Conservation (phyloP, 768 basidiomycete genomes). For the Amanita pseudoporphyria region DNA sequence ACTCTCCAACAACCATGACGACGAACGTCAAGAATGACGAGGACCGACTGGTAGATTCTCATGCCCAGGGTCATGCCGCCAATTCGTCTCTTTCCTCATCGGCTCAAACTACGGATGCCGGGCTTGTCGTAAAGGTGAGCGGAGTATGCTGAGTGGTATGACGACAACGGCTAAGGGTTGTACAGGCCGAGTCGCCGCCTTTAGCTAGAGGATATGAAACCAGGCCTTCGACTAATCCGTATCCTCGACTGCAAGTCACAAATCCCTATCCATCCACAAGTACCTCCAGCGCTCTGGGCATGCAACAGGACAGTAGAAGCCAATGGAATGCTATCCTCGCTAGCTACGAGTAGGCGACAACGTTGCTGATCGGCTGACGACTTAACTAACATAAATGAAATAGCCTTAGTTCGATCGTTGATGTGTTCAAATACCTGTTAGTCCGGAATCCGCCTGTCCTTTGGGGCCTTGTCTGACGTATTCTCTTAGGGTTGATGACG, state of each 20-base stretch:
- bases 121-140: constrained; percentile 1
- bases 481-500: constrained; percentile 46
- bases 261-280: constrained; percentile 25
- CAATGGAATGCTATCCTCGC: constrained; percentile 37
- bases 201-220: constrained; percentile 27
- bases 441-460: neutral
- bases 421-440: constrained; percentile 47
- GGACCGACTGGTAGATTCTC: constrained; percentile 13
- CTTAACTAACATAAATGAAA: constrained; percentile 9
- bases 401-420: constrained; percentile 39
- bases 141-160: neutral
- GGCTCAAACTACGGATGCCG: neutral
- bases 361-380: constrained; percentile 4
- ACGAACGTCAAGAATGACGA: constrained; percentile 32
- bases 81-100: constrained; percentile 13
- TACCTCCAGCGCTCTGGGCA: constrained; percentile 15
- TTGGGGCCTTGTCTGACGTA: neutral
- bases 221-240: constrained; percentile 25
- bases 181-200: constrained; percentile 21
- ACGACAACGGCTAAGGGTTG: constrained; percentile 2
- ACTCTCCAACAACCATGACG: constrained; percentile 22
- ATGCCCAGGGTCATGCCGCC: constrained; percentile 13
- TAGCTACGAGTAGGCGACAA: constrained; percentile 25
- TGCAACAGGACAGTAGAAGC: constrained; percentile 23
- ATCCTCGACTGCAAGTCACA: constrained; percentile 29